Percentiles rank a stretch among this genome's conserved stretches.
Evolutionary conservation across 2,329 filamentous ascomycete genomes (phyloP).

Genomic region (Monosporascus sp.): DNA sequence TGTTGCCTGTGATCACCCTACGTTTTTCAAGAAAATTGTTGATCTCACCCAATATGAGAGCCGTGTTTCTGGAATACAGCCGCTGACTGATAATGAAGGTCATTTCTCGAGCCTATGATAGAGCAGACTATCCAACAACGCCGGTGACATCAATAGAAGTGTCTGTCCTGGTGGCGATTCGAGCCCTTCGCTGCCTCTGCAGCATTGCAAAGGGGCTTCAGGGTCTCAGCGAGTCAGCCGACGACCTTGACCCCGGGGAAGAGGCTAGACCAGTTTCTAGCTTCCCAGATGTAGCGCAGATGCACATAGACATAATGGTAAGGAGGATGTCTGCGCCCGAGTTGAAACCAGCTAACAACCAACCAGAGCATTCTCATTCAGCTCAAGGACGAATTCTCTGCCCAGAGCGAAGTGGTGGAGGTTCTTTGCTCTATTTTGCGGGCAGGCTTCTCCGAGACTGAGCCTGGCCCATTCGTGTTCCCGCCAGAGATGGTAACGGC

Average conservation of each 20-base stretch:
- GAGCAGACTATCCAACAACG: conserved; percentile 15
- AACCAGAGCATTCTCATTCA: conserved; percentile 22
- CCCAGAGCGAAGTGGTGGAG: conserved; percentile 64
- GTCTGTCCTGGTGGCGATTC: conserved; percentile 43
- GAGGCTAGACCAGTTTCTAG: conserved; percentile 2
- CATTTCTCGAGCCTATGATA: conserved; percentile 23
- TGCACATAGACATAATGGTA: conserved; percentile 44
- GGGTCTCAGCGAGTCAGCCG: conserved; percentile 57
- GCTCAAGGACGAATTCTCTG: conserved; percentile 47
- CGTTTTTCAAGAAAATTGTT: no score
- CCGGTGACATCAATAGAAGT: conserved; percentile 32
- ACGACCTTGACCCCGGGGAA: conserved; percentile 58
- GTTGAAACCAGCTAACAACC: conserved; percentile 36
- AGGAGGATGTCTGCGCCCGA: conserved; percentile 38
- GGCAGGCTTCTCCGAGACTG: conserved; percentile 68
- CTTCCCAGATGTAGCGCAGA: conserved; percentile 15
- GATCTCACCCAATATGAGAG: no score
- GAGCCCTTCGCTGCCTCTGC: conserved; percentile 61
- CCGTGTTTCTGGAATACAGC: conserved; percentile 7
- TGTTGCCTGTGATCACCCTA: no score
- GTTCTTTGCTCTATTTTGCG: conserved; percentile 66
- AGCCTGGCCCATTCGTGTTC: conserved; percentile 73
- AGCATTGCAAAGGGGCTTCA: conserved; percentile 70
- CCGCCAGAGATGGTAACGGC: conserved; percentile 59
- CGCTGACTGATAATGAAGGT: conserved; percentile 16